Evolutionary conservation across 306 rosid genomes (phyloP).

Genomic region (cucumber (Cucumis sativus)): DNA sequence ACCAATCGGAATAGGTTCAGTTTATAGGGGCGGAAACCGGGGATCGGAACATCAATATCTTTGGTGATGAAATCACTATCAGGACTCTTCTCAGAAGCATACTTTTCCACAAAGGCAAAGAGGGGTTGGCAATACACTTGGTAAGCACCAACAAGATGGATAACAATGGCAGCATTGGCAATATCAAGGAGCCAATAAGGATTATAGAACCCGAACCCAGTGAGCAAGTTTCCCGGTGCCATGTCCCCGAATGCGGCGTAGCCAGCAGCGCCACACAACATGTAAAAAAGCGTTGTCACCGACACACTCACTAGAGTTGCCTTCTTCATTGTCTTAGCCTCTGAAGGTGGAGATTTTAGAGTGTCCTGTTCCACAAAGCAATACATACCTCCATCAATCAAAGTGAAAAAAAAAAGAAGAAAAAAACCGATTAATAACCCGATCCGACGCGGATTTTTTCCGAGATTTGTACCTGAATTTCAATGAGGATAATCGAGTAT

Average conservation of each 20-base stretch:
- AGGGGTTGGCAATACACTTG: conserved; percentile 61
- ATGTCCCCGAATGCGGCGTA: conserved; percentile 58
- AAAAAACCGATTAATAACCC: neutral
- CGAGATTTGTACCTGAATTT: conserved; percentile 56
- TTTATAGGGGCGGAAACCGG: conserved; percentile 15
- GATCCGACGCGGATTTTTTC: no score
- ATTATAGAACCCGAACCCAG: conserved; percentile 42
- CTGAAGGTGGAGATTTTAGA: conserved; percentile 45
- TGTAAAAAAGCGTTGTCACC: conserved; percentile 52
- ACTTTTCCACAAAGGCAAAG: conserved; percentile 35
- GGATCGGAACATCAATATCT: conserved; percentile 25
- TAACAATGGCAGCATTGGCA: conserved; percentile 58
- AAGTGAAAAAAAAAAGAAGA: neutral
- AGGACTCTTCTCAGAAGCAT: conserved; percentile 17
- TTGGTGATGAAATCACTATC: conserved; percentile 28
- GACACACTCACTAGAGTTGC: conserved; percentile 32
- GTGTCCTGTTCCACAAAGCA: conserved; percentile 38
- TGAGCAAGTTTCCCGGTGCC: conserved; percentile 56
- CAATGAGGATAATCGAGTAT: conserved; percentile 66
- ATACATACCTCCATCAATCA: neutral
- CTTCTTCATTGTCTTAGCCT: conserved; percentile 47
- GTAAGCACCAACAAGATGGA: conserved; percentile 71
- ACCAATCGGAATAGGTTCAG: conserved; percentile 43
- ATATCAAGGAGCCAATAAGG: conserved; percentile 65
- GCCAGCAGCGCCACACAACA: conserved; percentile 61